A percentile compares a stretch with the other conserved stretches of the same genome.
These are phyloP conservation scores for Rhodotorula taiwanensis DNA, from an alignment of 768 basidiomycete species.

Conservation along the genomic window DNA sequence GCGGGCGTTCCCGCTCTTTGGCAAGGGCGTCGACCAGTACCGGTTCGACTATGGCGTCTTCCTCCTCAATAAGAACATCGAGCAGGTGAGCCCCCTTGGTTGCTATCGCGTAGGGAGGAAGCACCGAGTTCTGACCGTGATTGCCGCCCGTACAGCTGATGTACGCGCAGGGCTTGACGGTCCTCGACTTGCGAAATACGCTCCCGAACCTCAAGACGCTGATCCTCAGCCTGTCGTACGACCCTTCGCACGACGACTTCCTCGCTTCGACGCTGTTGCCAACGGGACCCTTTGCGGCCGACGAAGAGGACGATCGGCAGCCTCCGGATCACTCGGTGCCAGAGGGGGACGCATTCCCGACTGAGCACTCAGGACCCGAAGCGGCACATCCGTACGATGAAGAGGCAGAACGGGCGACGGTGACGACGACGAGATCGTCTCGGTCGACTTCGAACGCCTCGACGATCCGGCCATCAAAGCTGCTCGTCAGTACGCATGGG, in stretches of 20 bases:
- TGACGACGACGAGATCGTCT: neutral
- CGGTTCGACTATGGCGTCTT: slow-evolving; percentile 97
- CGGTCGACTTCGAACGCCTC: slow-evolving; percentile 14
- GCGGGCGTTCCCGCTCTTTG: slow-evolving; percentile 91
- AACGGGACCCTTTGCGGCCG: neutral
- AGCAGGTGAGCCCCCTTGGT: slow-evolving; percentile 58
- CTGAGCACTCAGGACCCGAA: too few species aligned
- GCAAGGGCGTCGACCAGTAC: slow-evolving; percentile 90
- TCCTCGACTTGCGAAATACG: slow-evolving; percentile 90
- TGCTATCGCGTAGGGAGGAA: too few species aligned
- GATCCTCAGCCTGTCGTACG: slow-evolving; percentile 59
- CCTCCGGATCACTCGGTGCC: too few species aligned
- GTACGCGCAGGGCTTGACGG: slow-evolving; percentile 64
- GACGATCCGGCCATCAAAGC: neutral
- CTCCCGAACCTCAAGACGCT: slow-evolving; percentile 94
- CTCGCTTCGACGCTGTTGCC: slow-evolving; percentile 2
- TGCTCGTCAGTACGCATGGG: too few species aligned
- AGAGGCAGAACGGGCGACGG: neutral
- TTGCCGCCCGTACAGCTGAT: slow-evolving; percentile 18
- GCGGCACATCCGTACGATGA: neutral
- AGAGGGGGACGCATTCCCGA: too few species aligned
- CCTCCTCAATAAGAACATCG: slow-evolving; percentile 92
- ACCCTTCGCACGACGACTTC: slow-evolving; percentile 40
- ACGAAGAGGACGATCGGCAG: neutral
- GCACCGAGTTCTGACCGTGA: too few species aligned